Evolutionary conservation across 2,329 filamentous ascomycete species (phyloP), one percentile per base, ranked within the genome.

Genomic region (Orbilia javanica): DNA sequence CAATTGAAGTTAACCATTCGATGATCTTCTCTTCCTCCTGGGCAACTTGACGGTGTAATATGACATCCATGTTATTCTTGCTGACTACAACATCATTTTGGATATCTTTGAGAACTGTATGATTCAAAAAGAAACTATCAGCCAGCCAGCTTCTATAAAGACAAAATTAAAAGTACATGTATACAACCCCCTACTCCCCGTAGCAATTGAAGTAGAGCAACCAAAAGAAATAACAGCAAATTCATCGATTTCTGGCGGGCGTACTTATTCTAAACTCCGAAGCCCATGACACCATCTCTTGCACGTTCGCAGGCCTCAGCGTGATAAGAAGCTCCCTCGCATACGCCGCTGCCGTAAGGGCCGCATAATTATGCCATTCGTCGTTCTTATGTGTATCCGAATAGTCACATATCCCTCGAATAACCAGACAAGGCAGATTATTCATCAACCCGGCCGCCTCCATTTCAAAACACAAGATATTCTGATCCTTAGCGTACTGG

Each of bases 401-500:
- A 52, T 66, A 66, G 20, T 53, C 31, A 42, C 44, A 66, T 18
- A 66, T 66, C 15, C 63, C 63, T 53, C 63, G 22, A 6, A 63
- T 18, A 8, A 46, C 57, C 2, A 42, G 22, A 42, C 46, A 50
- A 10, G 31, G 42, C 5, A 66, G 5, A 20, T 27, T 39, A 25
- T 66, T 52, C 42, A 50, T 66, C 7, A 66, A 36, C 0, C 55
- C 55, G 2, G 55, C 55, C 2, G 34, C 55, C 13, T 60, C 67
- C 67, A 70, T 70, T 13, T 70, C 67, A 48, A 73, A 73, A 29
- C 82, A 82, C 2, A 82, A 52, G 0, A 52, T n/a, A 27, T 13
- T 13, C 4, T 27, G 11, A 10, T 62, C 65, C 7, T 48, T 64
- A 52, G 46, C 50, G 31, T 64, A 65, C 2, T 15, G 69, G n/a